Evolutionary conservation across 345 rosid species (phyloP).

Genomic region (Salix exigua): DNA sequence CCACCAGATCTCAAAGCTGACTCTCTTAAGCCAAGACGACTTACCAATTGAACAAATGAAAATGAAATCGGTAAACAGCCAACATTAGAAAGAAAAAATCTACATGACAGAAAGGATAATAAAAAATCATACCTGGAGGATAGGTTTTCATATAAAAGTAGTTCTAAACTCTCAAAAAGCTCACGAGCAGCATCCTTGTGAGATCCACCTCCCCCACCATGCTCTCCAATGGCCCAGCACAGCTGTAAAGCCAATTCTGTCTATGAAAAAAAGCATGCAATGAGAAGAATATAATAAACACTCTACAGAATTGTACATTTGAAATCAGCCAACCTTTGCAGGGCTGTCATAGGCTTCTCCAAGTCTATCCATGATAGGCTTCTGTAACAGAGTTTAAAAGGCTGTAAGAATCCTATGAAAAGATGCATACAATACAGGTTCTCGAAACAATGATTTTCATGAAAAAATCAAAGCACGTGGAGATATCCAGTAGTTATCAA

Average conservation of each 20-base stretch:
- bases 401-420: not conserved
- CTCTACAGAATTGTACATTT: not conserved
- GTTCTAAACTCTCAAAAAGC: conserved; percentile 88
- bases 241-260: conserved; percentile 85
- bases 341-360: conserved; percentile 93
- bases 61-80: conserved; percentile 6
- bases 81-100: not conserved
- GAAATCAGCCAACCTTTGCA: conserved; percentile 59
- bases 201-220: conserved; percentile 86
- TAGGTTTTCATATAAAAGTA: conserved; percentile 88
- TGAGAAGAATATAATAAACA: not conserved
- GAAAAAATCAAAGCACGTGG: not conserved
- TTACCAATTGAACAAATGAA: conserved; percentile 27
- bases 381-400: conserved; percentile 45
- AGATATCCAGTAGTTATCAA: not conserved
- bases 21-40: conserved; percentile 74
- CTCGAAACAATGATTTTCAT: not conserved
- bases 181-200: conserved; percentile 94
- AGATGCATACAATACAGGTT: not conserved
- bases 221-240: conserved; percentile 99
- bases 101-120: not conserved
- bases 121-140: conserved; percentile 59
- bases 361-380: conserved; percentile 85
- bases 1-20: conserved; percentile 37
- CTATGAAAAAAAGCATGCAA: conserved; percentile 29